Evolutionary conservation across 371 early-diverging fungal species (phyloP).

Genomic region (Apophysomyces trapeziformis): DNA sequence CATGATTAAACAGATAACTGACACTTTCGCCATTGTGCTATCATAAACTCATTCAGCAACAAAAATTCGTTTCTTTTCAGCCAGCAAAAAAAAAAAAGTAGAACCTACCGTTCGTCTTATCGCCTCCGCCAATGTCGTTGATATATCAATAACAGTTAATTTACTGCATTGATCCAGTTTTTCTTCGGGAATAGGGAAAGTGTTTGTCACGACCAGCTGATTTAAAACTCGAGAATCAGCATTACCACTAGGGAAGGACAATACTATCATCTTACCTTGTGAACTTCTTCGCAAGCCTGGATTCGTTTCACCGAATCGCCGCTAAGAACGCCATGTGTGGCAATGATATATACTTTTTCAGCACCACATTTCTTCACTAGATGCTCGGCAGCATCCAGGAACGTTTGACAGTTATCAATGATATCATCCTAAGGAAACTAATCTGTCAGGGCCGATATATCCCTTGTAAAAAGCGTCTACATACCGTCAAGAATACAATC

Average conservation of each 20-base stretch:
- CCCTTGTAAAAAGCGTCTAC: constrained; percentile 18
- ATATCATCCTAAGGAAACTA: constrained; percentile 78
- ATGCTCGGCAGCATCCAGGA: constrained; percentile 92
- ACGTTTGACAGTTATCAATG: constrained; percentile 86
- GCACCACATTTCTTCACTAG: constrained; percentile 86
- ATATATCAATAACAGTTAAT: constrained; percentile 87
- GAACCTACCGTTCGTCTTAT: constrained; percentile 85
- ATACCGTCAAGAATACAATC: constrained; percentile 87
- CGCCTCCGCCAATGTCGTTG: constrained; percentile 92
- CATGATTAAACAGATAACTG: constrained; percentile 82
- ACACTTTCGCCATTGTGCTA: constrained; percentile 97
- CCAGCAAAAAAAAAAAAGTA: constrained; percentile 4
- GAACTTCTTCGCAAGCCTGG: constrained; percentile 82
- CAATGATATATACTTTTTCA: constrained; percentile 86
- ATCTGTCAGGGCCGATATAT: background rate
- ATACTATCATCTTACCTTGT: constrained; percentile 60
- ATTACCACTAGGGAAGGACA: background rate
- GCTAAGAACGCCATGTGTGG: constrained; percentile 93
- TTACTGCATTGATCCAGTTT: constrained; percentile 77
- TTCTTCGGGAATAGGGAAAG: constrained; percentile 86
- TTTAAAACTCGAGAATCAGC: background rate
- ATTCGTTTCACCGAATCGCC: constrained; percentile 85
- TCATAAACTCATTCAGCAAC: background rate
- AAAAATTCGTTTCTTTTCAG: background rate
- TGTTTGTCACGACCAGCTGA: constrained; percentile 90